A percentile compares a stretch with the other conserved stretches of the same genome.
phyloP scores from a whole-genome alignment of 2,329 filamentous ascomycete genomes.

The Ophiognomonia clavigignenti-juglandacearum region DNA sequence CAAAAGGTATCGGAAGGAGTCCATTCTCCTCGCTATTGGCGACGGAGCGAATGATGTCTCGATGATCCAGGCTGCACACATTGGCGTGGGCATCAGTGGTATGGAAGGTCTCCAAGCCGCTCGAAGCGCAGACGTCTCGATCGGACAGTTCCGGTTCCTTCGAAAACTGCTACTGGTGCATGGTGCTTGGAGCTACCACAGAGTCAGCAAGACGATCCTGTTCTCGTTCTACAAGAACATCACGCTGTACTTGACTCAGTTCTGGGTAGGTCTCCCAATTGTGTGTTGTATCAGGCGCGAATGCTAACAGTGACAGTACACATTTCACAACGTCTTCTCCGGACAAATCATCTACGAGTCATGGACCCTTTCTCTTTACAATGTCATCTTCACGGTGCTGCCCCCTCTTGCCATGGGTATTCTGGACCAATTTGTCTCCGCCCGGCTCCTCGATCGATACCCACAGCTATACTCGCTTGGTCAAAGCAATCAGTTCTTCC shows the following conservation, averaged over 20 bases:
- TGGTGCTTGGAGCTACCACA: slow-evolving; percentile 95
- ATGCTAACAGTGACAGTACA: slow-evolving; percentile 57
- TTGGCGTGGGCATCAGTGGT: slow-evolving; percentile 95
- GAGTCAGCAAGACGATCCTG: slow-evolving; percentile 92
- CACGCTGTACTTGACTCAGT: slow-evolving; percentile 96
- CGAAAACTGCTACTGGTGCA: slow-evolving; percentile 93
- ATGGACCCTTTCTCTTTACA: slow-evolving; percentile 99
- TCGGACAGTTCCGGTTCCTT: slow-evolving; percentile 92
- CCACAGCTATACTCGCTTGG: slow-evolving; percentile 92
- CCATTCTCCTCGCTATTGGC: slow-evolving; percentile 90
- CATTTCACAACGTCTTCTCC: slow-evolving; percentile 97
- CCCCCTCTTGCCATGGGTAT: slow-evolving; percentile 94
- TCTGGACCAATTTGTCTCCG: slow-evolving; percentile 95
- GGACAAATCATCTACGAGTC: slow-evolving; percentile 98
- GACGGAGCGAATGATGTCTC: slow-evolving; percentile 99
- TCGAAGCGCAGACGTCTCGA: slow-evolving; percentile 89
- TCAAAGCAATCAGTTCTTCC: slow-evolving; percentile 91
- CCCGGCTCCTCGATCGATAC: slow-evolving; percentile 87
- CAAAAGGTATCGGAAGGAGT: slow-evolving; percentile 83
- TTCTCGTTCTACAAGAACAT: slow-evolving; percentile 99
- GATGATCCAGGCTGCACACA: slow-evolving; percentile 98
- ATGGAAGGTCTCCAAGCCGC: slow-evolving; percentile 96
- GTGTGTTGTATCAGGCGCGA: not conserved
- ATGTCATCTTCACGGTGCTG: slow-evolving; percentile 94
- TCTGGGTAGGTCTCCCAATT: slow-evolving; percentile 66